Evolutionary conservation across 2,329 filamentous ascomycete genomes (phyloP), one percentile per base, ranked within the genome.

Genomic region (Cordyceps pruinosa): DNA sequence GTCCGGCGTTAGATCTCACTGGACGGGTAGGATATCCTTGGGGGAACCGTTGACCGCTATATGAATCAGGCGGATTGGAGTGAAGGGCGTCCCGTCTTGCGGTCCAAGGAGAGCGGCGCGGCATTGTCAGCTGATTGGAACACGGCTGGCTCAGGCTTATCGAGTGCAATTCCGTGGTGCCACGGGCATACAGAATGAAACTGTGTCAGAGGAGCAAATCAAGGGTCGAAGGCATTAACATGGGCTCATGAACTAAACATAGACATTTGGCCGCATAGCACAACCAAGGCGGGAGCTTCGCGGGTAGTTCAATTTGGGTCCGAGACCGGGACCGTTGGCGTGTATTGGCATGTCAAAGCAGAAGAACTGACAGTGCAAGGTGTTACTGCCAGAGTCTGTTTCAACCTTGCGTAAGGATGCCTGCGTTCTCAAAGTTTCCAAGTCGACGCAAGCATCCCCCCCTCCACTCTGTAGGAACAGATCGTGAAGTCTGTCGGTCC

Each of bases 401-500:
- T n/a, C 8, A 37, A 19, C 39, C 25, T 3, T 44, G 39, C 28
- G 39, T 13, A 53, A 34, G 4, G 50, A 53, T 19, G 25, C n/a
- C 34, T 19, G 23, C 19, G 28, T 34, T 25, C 49, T 53, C 26
- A 42, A 5, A 34, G 37, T 42, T n/a, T 9, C 19, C 13, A 19
- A 12, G 30, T 32, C 23, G 48, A 52, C 44, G 19, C n/a, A 35
- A 34, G 30, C 19, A 12, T n/a, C n/a, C n/a, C 28, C 28, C 15
- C 15, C 12, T 53, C 19, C 50, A 45, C 39, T 32, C 49, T 7
- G 17, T 6, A n/a, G 34, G 7, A 35, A 21, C 26, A 34, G 49
- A 52, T 44, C 26, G 28, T 15, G 13, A 32, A 28, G 50, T 25
- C 50, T 53, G 41, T 44, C 50, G 30, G 50, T 53, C 50, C 50